Conservation (phyloP, 1,284 basidiomycete genomes). For the Xanthoconium separans region DNA sequence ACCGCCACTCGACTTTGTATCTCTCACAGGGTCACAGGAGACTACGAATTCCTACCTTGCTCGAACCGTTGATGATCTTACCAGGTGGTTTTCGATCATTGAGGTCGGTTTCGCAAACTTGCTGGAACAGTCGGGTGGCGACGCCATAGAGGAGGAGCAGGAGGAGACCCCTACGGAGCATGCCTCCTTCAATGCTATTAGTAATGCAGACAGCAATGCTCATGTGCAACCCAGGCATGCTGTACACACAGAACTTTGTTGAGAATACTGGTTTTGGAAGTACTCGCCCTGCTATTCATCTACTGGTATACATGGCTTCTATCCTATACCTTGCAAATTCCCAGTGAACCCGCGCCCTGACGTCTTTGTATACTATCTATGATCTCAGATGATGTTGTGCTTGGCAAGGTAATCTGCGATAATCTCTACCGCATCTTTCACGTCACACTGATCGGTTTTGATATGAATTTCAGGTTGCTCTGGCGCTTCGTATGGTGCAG, state of each 20-base stretch:
- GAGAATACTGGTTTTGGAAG: slow-evolving; percentile 7
- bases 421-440: slow-evolving; percentile 77
- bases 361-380: slow-evolving; percentile 20
- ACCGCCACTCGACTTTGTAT: slow-evolving; percentile 65
- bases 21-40: slow-evolving; percentile 59
- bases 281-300: slow-evolving; percentile 19
- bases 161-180: slow-evolving; percentile 37
- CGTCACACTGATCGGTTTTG: slow-evolving; percentile 79
- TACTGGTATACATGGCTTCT: slow-evolving; percentile 19
- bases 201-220: slow-evolving; percentile 9
- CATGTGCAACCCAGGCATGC: slow-evolving; percentile 14
- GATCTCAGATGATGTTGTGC: slow-evolving; percentile 52
- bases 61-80: slow-evolving; percentile 76
- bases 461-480: slow-evolving; percentile 89
- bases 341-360: slow-evolving; percentile 9
- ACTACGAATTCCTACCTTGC: slow-evolving; percentile 73
- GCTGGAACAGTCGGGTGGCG: slow-evolving; percentile 48
- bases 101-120: slow-evolving; percentile 69
- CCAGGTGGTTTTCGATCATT: slow-evolving; percentile 77
- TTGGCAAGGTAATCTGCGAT: slow-evolving; percentile 82
- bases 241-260: slow-evolving; percentile 17
- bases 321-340: slow-evolving; percentile 12
- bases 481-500: slow-evolving; percentile 95
- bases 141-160: slow-evolving; percentile 61
- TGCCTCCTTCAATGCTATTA: slow-evolving; percentile 14